Conservation (phyloP, 1,284 basidiomycete genomes). For the Rugosomyces carneus region DNA sequence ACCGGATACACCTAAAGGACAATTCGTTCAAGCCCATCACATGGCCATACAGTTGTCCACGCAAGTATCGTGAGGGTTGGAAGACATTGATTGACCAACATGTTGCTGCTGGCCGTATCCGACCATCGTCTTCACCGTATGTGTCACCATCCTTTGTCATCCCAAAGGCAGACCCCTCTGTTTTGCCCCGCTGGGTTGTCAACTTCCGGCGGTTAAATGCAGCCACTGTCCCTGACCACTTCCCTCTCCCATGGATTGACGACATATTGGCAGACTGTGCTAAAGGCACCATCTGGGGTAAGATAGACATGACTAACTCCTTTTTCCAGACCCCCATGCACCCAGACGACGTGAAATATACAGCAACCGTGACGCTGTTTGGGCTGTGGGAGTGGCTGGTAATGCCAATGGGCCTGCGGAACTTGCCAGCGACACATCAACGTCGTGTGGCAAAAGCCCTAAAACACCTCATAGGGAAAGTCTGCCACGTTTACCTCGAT, state of each 20-base stretch:
- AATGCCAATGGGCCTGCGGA: conserved; percentile 14
- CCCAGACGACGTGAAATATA: conserved; percentile 30
- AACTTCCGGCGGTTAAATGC: conserved; percentile 32
- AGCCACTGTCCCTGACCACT: conserved; percentile 14
- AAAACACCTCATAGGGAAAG: conserved; percentile 25
- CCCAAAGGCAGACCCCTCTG: conserved; percentile 35
- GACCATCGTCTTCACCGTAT: conserved; percentile 21
- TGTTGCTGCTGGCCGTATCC: conserved; percentile 25
- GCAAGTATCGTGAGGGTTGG: conserved; percentile 23
- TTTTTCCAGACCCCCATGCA: conserved; percentile 31
- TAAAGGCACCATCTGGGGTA: conserved; percentile 27
- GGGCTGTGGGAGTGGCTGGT: conserved; percentile 37
- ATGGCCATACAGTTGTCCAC: conserved; percentile 18
- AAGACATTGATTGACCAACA: conserved; percentile 17
- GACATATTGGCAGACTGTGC: conserved; percentile 15
- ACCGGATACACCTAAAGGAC: too few relatives aligned
- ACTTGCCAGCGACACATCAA: conserved; percentile 24
- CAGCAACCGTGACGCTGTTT: conserved; percentile 32
- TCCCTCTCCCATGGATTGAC: neutral
- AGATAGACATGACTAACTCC: conserved; percentile 38
- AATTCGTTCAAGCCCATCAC: too few relatives aligned
- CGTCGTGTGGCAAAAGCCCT: conserved; percentile 26
- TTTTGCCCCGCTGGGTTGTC: conserved; percentile 32
- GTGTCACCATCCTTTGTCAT: conserved; percentile 29
- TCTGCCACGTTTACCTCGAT: conserved; percentile 38